Percentiles rank a stretch among this genome's conserved stretches.
These are phyloP conservation scores for Fusarium succisae DNA, from an alignment of 2,329 filamentous ascomycete genomes.

Conservation along the genomic window DNA sequence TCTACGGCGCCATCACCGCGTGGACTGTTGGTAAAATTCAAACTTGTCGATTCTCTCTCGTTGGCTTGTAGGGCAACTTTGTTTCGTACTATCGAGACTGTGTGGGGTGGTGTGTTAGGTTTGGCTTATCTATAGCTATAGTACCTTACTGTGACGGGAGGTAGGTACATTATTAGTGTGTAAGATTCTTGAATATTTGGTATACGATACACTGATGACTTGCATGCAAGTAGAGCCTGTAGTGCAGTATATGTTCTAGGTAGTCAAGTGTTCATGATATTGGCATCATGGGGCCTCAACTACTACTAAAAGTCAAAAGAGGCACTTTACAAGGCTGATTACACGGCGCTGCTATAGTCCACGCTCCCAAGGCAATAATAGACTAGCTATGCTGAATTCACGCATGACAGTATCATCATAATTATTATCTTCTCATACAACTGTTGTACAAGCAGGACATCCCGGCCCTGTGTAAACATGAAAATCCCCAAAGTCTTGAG, in stretches of 20 bases:
- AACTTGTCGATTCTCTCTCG: slow-evolving; percentile 18
- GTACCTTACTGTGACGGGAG: neutral
- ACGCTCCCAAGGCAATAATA: neutral
- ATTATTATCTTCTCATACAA: slow-evolving; percentile 11
- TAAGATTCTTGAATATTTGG: neutral
- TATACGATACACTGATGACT: neutral
- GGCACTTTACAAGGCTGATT: neutral
- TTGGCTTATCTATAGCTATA: neutral
- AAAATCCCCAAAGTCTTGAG: neutral
- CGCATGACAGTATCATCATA: neutral
- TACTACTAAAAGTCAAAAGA: neutral
- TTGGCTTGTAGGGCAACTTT: slow-evolving; percentile 4
- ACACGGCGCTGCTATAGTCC: neutral
- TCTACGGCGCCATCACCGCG: neutral
- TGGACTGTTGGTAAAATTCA: slow-evolving; percentile 36
- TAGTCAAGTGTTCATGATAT: neutral
- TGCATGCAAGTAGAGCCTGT: neutral
- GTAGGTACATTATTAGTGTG: neutral
- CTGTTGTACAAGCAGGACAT: slow-evolving; percentile 4
- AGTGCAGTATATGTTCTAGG: neutral
- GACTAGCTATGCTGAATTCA: neutral
- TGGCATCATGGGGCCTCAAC: neutral
- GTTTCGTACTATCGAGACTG: neutral
- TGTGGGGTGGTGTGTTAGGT: slow-evolving; percentile 11
- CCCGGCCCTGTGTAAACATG: neutral